phyloP scores from a whole-genome alignment of 2,329 filamentous ascomycete species.

The Sporothrix schenckii region DNA sequence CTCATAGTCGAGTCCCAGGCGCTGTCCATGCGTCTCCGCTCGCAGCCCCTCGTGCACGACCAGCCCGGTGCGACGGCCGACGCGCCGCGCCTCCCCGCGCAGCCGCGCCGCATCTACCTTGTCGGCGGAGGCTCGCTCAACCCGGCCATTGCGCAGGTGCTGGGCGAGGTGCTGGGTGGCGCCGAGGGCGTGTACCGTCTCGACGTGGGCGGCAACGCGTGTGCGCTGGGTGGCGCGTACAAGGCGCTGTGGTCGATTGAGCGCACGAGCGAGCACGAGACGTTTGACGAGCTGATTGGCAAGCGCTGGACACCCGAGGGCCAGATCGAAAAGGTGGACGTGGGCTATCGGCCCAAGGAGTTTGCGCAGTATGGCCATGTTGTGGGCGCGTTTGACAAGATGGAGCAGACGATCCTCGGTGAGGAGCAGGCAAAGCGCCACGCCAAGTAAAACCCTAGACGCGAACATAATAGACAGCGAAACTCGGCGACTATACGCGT shows the following conservation, averaged over 20 bases:
- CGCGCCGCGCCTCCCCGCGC: slow-evolving; percentile 64
- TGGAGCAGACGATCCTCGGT: slow-evolving; percentile 69
- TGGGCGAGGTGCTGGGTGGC: slow-evolving; percentile 86
- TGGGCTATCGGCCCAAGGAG: slow-evolving; percentile 73
- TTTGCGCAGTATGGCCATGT: slow-evolving; percentile 80
- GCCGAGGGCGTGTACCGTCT: slow-evolving; percentile 89
- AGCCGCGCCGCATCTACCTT: slow-evolving; percentile 88
- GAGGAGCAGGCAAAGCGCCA: slow-evolving; percentile 40
- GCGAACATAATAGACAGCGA: neutral
- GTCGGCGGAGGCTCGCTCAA: slow-evolving; percentile 92
- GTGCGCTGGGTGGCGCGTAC: slow-evolving; percentile 89
- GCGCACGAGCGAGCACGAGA: slow-evolving; percentile 63
- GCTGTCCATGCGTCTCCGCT: slow-evolving; percentile 84
- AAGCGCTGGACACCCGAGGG: slow-evolving; percentile 81
- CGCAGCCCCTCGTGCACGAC: slow-evolving; percentile 70
- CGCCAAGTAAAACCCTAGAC: slow-evolving; percentile 33
- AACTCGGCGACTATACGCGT: neutral
- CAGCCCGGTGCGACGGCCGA: slow-evolving; percentile 42
- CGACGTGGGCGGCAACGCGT: slow-evolving; percentile 93
- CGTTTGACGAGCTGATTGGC: slow-evolving; percentile 86
- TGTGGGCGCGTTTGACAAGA: slow-evolving; percentile 72
- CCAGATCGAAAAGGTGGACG: slow-evolving; percentile 78
- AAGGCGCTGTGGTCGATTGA: slow-evolving; percentile 94
- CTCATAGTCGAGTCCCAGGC: slow-evolving; percentile 94
- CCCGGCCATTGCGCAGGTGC: slow-evolving; percentile 80